Base-by-base conservation (phyloP, 2,329 filamentous ascomycete species). In the Camillea tinctor region DNA sequence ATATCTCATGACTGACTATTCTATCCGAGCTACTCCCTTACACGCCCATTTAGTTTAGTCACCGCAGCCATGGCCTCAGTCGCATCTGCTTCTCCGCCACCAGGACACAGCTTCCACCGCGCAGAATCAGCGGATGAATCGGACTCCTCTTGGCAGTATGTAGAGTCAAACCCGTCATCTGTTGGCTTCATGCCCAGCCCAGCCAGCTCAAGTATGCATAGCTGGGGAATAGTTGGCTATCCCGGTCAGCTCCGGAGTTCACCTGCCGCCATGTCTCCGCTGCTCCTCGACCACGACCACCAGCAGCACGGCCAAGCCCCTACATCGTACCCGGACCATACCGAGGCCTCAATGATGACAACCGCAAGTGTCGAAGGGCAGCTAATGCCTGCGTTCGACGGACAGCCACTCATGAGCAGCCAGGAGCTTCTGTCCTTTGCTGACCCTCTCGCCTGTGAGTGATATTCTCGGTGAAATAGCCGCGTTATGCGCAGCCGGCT, bases 131-230 rank as follows among this genome's bases (percentile, higher is more conserved):
- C 67, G 19, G 73, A 74, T 21, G 73, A 74, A 50, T 66, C 70
- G 40, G 73, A 74, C 50, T 74, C 69, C 23, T 66, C 67, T 9
- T 72, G 70, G 72, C 71, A 74, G 55, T 68, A 72, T 68, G 65
- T 73, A 65, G 68, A 71, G 23, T 69, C 68, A 21, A 71, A 70
- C 51, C 69, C 71, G 13, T 65, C 71, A n/a, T 70, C 71, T 22
- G 68, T 69, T 56, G 78, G 75, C 19, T 80, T 83, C 61, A 72
- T 81, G 19, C 77, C 79, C 23, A 84, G 83, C 62, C 82, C 83
- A 4, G 78, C 77, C 11, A 82, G 77, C 65, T 77, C 78, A 15
- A 84, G 82, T 60, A 70, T 85, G 65, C 78, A 76, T 44, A 82
- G 82, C 21, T 85, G 79, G 71, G 76, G 75, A 13, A 71, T 84